A percentile compares a stretch with the other conserved stretches of the same genome.
Conservation (phyloP, 805 yeast species). For the Schwanniomyces occidentalis region DNA sequence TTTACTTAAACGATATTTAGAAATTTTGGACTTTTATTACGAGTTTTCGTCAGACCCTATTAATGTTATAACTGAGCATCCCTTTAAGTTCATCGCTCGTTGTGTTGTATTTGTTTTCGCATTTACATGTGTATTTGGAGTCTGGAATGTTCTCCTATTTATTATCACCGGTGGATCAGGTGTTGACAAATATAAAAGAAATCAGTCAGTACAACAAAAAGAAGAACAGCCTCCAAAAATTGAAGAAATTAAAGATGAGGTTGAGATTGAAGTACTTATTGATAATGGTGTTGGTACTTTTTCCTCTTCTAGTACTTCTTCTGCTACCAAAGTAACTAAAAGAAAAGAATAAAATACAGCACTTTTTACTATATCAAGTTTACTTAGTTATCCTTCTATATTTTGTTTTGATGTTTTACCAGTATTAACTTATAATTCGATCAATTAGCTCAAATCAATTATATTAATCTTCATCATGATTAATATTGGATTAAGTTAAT, state of each 20-base stretch:
- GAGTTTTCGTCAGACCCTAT: conserved; percentile 48
- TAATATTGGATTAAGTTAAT: too few relatives aligned
- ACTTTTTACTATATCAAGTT: too few relatives aligned
- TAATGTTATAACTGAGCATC: conserved; percentile 43
- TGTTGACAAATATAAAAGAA: not conserved
- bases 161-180: not conserved
- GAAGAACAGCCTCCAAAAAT: not conserved
- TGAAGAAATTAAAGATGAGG: not conserved
- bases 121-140: conserved; percentile 44
- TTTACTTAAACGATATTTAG: conserved; percentile 17
- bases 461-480: too few relatives aligned
- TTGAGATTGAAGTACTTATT: not conserved
- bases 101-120: conserved; percentile 40
- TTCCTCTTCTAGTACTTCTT: not conserved
- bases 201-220: not conserved
- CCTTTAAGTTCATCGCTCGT: conserved; percentile 52
- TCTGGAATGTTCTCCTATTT: conserved; percentile 35
- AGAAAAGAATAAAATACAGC: too few relatives aligned
- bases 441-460: too few relatives aligned
- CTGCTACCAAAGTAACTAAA: too few relatives aligned
- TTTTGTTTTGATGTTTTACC: too few relatives aligned
- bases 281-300: not conserved
- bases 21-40: conserved; percentile 33
- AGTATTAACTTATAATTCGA: too few relatives aligned
- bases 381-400: too few relatives aligned